These are phyloP conservation scores for Leavenworthia alabamica DNA, from an alignment of 345 rosid genomes.

Conservation along the genomic window DNA sequence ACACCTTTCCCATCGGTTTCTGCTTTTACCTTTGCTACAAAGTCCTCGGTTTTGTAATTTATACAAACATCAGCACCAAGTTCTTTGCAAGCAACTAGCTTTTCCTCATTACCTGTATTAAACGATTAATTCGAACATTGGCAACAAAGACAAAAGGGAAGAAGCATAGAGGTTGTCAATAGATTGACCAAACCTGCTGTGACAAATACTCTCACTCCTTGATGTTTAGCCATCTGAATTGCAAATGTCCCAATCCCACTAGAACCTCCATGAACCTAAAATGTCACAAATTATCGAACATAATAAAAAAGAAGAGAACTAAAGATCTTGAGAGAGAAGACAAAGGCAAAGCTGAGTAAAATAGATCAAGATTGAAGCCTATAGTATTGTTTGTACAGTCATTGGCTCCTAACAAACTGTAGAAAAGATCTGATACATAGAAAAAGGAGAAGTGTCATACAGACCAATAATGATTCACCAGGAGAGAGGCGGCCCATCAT, in stretches of 20 bases:
- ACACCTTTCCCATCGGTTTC: slow-evolving; percentile 92
- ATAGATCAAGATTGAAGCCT: background rate
- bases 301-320: background rate
- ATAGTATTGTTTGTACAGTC: background rate
- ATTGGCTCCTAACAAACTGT: background rate
- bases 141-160: too few relatives aligned
- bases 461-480: slow-evolving; percentile 70
- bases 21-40: slow-evolving; percentile 66
- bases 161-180: background rate
- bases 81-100: slow-evolving; percentile 71
- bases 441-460: slow-evolving; percentile 14
- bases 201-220: slow-evolving; percentile 62
- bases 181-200: slow-evolving; percentile 61
- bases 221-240: slow-evolving; percentile 70
- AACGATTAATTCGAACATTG: slow-evolving; percentile 1
- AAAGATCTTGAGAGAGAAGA: background rate
- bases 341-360: background rate
- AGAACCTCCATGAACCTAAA: slow-evolving; percentile 88
- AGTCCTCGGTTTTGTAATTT: slow-evolving; percentile 88
- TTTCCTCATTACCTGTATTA: slow-evolving; percentile 60
- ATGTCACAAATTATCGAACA: slow-evolving; percentile 12
- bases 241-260: slow-evolving; percentile 93
- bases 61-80: slow-evolving; percentile 89
- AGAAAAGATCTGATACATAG: background rate
- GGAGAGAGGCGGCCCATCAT: slow-evolving; percentile 60